Percentiles rank a stretch among this genome's conserved stretches.
Conservation (phyloP, 805 yeast species). For the Saccharomycopsis vini region DNA sequence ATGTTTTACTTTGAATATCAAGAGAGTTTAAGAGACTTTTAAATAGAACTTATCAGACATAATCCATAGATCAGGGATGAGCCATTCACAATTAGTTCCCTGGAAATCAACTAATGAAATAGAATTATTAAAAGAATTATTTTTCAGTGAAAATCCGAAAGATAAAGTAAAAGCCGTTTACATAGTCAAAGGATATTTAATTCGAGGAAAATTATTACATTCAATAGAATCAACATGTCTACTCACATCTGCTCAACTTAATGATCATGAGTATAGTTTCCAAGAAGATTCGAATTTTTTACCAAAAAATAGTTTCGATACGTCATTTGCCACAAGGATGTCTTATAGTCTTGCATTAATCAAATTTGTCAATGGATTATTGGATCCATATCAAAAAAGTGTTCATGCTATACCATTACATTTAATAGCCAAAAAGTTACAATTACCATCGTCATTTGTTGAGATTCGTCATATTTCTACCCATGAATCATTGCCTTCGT, state of each 20-base stretch:
- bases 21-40: neutral
- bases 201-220: constrained; percentile 63
- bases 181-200: constrained; percentile 42
- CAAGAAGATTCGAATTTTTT: too few species aligned
- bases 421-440: constrained; percentile 56
- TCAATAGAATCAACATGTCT: constrained; percentile 59
- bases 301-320: too few species aligned
- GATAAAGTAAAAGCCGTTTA: constrained; percentile 38
- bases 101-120: constrained; percentile 37
- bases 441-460: constrained; percentile 74
- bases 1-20: neutral
- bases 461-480: constrained; percentile 87
- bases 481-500: constrained; percentile 73
- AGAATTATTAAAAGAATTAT: constrained; percentile 34
- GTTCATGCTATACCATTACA: constrained; percentile 72
- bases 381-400: constrained; percentile 81
- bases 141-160: constrained; percentile 33
- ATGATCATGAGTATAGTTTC: too few species aligned
- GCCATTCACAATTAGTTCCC: constrained; percentile 28
- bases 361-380: constrained; percentile 81
- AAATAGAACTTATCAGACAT: too few species aligned
- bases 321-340: constrained; percentile 35
- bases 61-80: constrained; percentile 3
- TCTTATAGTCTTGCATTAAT: constrained; percentile 68
- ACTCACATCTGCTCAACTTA: constrained; percentile 43